Conservation (phyloP, 1,284 basidiomycete genomes). For the Vanrija humicola region DNA sequence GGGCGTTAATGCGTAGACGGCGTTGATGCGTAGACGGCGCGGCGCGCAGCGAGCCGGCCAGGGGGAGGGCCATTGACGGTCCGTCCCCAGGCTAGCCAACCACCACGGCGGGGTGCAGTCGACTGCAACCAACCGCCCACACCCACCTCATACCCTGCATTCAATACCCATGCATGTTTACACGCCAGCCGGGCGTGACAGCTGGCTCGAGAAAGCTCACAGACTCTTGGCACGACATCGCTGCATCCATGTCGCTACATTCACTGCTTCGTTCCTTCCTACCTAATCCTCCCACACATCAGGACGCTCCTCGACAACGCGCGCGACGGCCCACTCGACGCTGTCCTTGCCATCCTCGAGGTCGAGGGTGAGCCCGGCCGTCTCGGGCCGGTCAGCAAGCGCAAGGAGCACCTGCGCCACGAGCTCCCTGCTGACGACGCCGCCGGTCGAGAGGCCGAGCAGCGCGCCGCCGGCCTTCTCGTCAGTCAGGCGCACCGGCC, state of each 20-base stretch:
- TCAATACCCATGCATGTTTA: no score
- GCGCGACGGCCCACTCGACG: constrained; percentile 58
- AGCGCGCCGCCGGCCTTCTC: constrained; percentile 56
- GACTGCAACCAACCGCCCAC: neutral
- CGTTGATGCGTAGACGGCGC: constrained; percentile 27
- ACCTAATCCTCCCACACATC: constrained; percentile 26
- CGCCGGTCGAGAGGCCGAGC: constrained; percentile 60
- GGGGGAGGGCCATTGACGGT: no score
- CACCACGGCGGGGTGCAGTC: neutral
- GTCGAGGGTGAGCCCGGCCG: constrained; percentile 62
- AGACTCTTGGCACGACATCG: no score
- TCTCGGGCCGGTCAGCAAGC: constrained; percentile 57
- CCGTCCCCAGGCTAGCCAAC: no score
- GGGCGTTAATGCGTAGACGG: constrained; percentile 24
- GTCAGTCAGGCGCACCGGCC: constrained; percentile 61
- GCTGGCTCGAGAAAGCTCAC: no score
- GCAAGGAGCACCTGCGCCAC: constrained; percentile 59
- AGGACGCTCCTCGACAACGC: constrained; percentile 57
- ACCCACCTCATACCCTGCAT: no score
- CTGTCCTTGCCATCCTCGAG: constrained; percentile 59
- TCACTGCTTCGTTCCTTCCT: no score
- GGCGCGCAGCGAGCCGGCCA: neutral
- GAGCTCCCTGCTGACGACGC: constrained; percentile 55
- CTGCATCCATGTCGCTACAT: no score
- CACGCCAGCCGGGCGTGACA: no score